Conservation (phyloP, 495 filamentous ascomycete genomes). For the Trichoderma orchidacearum region DNA sequence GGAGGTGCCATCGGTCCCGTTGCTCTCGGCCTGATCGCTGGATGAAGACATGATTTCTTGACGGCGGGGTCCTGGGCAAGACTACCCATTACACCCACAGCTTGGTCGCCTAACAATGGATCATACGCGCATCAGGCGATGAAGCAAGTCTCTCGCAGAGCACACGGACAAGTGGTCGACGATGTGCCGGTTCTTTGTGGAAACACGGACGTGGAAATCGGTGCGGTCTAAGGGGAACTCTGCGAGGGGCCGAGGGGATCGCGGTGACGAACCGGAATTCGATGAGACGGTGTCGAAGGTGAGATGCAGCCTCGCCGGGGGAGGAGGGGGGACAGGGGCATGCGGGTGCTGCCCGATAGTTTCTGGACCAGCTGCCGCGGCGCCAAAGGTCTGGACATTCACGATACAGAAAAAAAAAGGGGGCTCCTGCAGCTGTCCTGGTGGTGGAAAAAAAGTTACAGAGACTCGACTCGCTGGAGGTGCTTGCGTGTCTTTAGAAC, state of each 20-base stretch:
- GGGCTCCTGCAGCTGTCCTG: neutral
- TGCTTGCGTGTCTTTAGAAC: neutral
- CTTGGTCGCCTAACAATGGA: neutral
- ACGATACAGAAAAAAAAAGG: neutral
- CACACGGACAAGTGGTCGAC: neutral
- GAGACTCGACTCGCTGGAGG: neutral
- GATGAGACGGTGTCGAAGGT: neutral
- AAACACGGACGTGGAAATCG: neutral
- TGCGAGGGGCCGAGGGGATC: neutral
- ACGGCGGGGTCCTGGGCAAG: constrained; percentile 11
- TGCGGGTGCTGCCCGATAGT: neutral
- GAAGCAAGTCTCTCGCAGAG: neutral
- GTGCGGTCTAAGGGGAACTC: neutral
- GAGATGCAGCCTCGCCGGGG: too few species aligned
- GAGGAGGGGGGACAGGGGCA: too few species aligned
- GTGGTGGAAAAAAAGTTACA: neutral
- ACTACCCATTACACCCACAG: constrained; percentile 18
- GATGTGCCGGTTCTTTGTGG: neutral
- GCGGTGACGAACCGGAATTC: neutral
- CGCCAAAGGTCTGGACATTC: neutral
- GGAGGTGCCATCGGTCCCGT: constrained; percentile 44
- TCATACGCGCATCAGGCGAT: neutral
- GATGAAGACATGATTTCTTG: constrained; percentile 14
- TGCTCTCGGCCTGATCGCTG: constrained; percentile 20
- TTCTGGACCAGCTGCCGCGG: neutral